Percentiles rank a stretch among this genome's conserved stretches.
Conservation (phyloP, 352 stramenopile genomes). For the Phytophthora pistaciae region DNA sequence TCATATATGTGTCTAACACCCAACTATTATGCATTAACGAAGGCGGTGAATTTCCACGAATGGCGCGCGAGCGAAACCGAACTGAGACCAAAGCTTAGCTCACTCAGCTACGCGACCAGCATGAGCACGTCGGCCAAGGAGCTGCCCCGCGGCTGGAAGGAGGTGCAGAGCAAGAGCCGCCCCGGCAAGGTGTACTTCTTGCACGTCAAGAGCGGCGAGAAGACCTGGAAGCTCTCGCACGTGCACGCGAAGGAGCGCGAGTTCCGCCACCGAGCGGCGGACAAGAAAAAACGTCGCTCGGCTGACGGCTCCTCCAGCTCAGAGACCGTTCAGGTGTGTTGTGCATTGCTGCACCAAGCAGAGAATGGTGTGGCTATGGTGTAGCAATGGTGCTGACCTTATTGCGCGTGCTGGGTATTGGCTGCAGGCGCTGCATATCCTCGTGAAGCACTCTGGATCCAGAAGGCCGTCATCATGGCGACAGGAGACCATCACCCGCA, state of each 20-base stretch:
- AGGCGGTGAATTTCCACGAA: constrained; percentile 3
- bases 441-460: constrained; percentile 90
- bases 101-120: constrained; percentile 1
- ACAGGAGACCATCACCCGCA: constrained; percentile 88
- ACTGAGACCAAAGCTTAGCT: not conserved
- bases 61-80: not conserved
- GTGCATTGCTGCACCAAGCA: not conserved
- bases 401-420: not conserved
- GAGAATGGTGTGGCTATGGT: not conserved
- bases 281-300: constrained; percentile 38
- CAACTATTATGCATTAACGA: not conserved
- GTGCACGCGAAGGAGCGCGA: constrained; percentile 87
- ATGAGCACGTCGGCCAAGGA: constrained; percentile 65
- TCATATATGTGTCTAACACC: not conserved
- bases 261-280: constrained; percentile 59
- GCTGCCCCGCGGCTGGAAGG: constrained; percentile 86
- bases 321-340: constrained; percentile 62
- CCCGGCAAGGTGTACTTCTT: constrained; percentile 88
- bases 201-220: constrained; percentile 85
- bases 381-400: not conserved
- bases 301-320: constrained; percentile 22
- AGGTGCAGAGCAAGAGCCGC: constrained; percentile 90
- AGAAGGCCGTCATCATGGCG: constrained; percentile 88
- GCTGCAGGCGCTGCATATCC: constrained; percentile 79
- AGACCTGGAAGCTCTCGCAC: constrained; percentile 90